These are phyloP conservation scores for Oryza glumipatula DNA, from an alignment of 176 grass and related monocot genomes.

Conservation along the genomic window DNA sequence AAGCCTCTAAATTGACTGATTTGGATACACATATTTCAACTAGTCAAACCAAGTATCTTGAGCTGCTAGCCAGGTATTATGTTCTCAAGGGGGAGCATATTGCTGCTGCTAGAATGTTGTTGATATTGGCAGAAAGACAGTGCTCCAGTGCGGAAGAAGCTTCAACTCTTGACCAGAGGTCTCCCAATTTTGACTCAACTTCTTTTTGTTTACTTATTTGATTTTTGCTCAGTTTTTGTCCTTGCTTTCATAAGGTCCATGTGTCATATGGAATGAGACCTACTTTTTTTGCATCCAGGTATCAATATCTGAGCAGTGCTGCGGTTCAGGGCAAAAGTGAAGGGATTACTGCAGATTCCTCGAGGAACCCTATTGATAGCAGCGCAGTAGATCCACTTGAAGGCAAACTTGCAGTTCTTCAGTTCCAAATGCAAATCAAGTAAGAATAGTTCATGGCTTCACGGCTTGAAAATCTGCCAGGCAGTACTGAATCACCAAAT, in stretches of 20 bases:
- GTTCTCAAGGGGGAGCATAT: constrained; percentile 87
- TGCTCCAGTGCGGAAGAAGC: constrained; percentile 70
- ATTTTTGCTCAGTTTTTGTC: constrained; percentile 27
- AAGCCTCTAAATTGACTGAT: constrained; percentile 47
- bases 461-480: constrained; percentile 42
- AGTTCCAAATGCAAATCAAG: constrained; percentile 95
- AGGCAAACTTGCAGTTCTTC: constrained; percentile 86
- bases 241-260: constrained; percentile 28
- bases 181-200: background rate
- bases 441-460: constrained; percentile 66
- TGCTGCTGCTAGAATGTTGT: constrained; percentile 78
- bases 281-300: constrained; percentile 63
- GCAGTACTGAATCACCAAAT: constrained; percentile 51
- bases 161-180: constrained; percentile 77
- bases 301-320: constrained; percentile 86
- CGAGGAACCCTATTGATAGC: constrained; percentile 70
- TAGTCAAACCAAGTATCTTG: constrained; percentile 75
- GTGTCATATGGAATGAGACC: constrained; percentile 21
- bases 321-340: constrained; percentile 87
- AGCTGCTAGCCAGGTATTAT: constrained; percentile 86
- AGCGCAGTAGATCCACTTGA: constrained; percentile 88
- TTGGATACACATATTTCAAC: constrained; percentile 51
- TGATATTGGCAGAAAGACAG: constrained; percentile 86
- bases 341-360: constrained; percentile 50
- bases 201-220: too few species aligned